Evolutionary conservation across 768 basidiomycete species (phyloP).

Genomic region (Macrolepiota albuminosa): DNA sequence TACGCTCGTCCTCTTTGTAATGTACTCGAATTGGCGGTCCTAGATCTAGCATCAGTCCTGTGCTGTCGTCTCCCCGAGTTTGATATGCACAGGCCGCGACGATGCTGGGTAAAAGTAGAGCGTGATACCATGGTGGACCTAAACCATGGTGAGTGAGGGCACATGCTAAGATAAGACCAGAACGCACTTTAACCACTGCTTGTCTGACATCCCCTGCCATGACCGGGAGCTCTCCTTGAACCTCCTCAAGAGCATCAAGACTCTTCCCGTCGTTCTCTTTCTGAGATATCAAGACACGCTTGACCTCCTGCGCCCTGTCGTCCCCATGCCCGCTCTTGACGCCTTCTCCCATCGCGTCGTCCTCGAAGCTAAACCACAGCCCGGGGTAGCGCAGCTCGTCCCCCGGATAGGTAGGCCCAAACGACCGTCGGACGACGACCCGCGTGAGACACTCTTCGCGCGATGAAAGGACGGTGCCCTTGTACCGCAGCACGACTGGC

Average conservation of each 20-base stretch:
- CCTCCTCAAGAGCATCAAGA: conserved; percentile 71
- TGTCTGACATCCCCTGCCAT: conserved; percentile 72
- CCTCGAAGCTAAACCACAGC: conserved; percentile 80
- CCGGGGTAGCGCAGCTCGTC: conserved; percentile 80
- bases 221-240: conserved; percentile 45
- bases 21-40: conserved; percentile 74
- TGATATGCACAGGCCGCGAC: conserved; percentile 49
- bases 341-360: conserved; percentile 57
- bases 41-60: conserved; percentile 79
- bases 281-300: conserved; percentile 68
- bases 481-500: conserved; percentile 65
- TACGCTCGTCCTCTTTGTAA: conserved; percentile 87
- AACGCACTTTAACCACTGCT: conserved; percentile 61
- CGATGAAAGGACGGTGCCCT: conserved; percentile 58
- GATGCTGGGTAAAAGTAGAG: conserved; percentile 62
- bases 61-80: conserved; percentile 70
- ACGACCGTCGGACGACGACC: conserved; percentile 62
- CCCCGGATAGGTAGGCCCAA: conserved; percentile 79
- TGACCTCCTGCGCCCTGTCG: conserved; percentile 72
- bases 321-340: conserved; percentile 49
- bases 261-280: conserved; percentile 52
- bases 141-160: not conserved
- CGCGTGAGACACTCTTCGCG: conserved; percentile 55
- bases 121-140: conserved; percentile 74
- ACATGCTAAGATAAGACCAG: not conserved